Base-by-base conservation (phyloP, 2,329 filamentous ascomycete species). In the Beauveria brongniartii region DNA sequence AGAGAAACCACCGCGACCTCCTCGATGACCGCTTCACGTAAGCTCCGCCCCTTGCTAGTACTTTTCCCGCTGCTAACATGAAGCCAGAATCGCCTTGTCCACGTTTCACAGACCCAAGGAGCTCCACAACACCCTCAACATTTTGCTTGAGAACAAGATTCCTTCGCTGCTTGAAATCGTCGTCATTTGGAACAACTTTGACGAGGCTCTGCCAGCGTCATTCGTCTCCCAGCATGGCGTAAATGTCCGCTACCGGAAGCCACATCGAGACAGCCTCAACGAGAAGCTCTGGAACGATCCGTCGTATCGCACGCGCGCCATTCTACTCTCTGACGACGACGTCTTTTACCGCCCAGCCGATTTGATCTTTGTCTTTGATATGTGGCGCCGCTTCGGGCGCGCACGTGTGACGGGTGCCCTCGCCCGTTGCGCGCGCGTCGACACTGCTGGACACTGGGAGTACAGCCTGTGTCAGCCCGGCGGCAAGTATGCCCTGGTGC, bases 321-420 rank as follows among this genome's bases (percentile, higher is more conserved):
- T 76, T n/a, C 70, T 76, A 24, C 68, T 75, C 10, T 72, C 70
- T 20, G 74, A 76, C 47, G 74, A 76, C 61, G 74, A 76, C 60
- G 72, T 75, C 20, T 75, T 72, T 64, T 76, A 73, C 65, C 66
- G 69, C 30, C 74, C 74, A 22, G 60, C 64, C 3, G 74, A 76
- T 51, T 69, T 76, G 18, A 74, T 76, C 14, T 76, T 74, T n/a
- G 72, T 70, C 24, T 76, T 76, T 58, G 73, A 76, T 55, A 67
- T 69, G 16, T 76, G 74, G 74, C 73, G 74, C 63, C 69, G 72
- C 60, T 74, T 73, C 47, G 74, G 74, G 41, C 69, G 65, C 30
- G 62, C 71, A 55, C 65, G 73, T 20, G 64, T 76, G 44, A 69
- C 69, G 0, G 74, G 74, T 1, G 73, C 72, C 1, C 69, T 76